Evolutionary conservation across 2,329 filamentous ascomycete genomes (phyloP), one percentile per base, ranked within the genome.

Genomic region (Verticillium nubilum): DNA sequence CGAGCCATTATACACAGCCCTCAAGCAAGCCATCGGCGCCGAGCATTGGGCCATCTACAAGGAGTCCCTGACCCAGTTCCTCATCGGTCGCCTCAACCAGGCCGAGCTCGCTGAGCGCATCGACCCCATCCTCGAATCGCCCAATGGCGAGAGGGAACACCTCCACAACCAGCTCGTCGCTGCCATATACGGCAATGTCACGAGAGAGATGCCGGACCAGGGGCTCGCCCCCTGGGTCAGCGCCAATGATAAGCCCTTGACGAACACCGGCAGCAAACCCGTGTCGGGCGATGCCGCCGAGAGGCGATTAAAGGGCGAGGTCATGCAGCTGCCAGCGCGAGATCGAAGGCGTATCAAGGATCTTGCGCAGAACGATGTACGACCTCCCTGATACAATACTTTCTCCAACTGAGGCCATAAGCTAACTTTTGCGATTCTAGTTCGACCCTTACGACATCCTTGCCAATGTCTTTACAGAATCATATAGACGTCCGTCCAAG

Each of bases 151-250:
- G 62, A 84, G 78, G 65, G 79, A 83, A 60, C 86, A 87, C 68
- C 76, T 88, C 3, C 87, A 90, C 67, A 89, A 90, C 70, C 85
- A 88, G 72, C 81, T 90, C 57, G 76, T 89, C 63, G 79, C 85
- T 60, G 86, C 84, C 59, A 85, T 89, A 66, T 86, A 86, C 70
- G 85, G 81, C 67, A 90, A 90, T 79, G 83, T 88, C 61, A 88
- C 86, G 35, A 78, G 87, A 60, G 87, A 89, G 70, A 84, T 87
- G 78, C 86, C 87, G 60, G 86, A 89, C 64, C 80, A 80, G 69
- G 86, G 86, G 66, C 81, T 87, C 67, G 87, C 87, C 54, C 84
- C 85, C 62, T 90, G 86, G 86, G 87, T 89, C 70, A 88, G 86
- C 70, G 86, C 86, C 58, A 88, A 89, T 68, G 86, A 89, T 66